phyloP scores from a whole-genome alignment of 352 stramenopile species.

The Phytophthora macrochlamydospora region DNA sequence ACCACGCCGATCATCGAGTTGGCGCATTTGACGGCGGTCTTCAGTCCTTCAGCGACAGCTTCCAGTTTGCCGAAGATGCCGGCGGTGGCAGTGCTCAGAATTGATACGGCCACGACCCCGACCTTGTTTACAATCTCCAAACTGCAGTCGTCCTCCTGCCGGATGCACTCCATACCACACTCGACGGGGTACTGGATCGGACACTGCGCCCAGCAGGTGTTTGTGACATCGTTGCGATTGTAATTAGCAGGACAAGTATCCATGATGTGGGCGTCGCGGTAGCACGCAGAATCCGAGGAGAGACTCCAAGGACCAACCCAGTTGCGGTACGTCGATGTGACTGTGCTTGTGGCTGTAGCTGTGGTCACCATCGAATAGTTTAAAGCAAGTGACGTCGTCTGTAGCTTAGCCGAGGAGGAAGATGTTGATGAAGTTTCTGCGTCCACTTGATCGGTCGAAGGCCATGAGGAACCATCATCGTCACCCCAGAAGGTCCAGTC shows the following conservation, averaged over 20 bases:
- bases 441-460: neutral
- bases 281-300: slow-evolving; percentile 29
- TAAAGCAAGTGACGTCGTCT: no score
- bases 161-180: slow-evolving; percentile 53
- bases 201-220: slow-evolving; percentile 43
- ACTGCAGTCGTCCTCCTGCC: slow-evolving; percentile 46
- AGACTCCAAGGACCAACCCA: slow-evolving; percentile 26
- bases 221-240: slow-evolving; percentile 25
- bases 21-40: slow-evolving; percentile 36
- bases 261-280: slow-evolving; percentile 30
- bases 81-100: slow-evolving; percentile 21
- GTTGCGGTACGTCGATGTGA: slow-evolving; percentile 3
- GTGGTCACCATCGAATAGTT: neutral
- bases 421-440: no score
- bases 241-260: slow-evolving; percentile 29
- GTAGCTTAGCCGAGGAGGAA: no score
- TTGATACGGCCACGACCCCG: neutral
- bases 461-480: neutral
- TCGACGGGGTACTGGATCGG: slow-evolving; percentile 49
- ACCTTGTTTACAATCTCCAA: slow-evolving; percentile 26
- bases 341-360: neutral
- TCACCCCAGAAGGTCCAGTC: slow-evolving; percentile 1
- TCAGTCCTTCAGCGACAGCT: slow-evolving; percentile 29
- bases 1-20: slow-evolving; percentile 25
- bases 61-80: slow-evolving; percentile 35